A percentile compares a stretch with the other conserved stretches of the same genome.
Evolutionary conservation across 1,284 basidiomycete genomes (phyloP).

Genomic region (Sporisorium iseilematis-ciliati): DNA sequence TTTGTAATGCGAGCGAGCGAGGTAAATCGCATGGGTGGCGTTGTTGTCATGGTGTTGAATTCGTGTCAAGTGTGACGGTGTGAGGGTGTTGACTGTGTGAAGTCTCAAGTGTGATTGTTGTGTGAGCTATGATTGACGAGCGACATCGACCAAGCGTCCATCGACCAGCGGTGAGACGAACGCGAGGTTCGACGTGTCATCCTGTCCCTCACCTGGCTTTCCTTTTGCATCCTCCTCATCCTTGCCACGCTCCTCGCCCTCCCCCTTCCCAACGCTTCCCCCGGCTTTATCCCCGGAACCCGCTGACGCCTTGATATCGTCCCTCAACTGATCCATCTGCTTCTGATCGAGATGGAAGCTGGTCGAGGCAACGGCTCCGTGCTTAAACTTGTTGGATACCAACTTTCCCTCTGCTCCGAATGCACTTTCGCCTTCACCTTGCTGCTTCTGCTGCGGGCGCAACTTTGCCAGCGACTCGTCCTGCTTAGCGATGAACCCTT

Average conservation of each 20-base stretch:
- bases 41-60: neutral
- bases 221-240: neutral
- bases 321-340: conserved; percentile 30
- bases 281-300: neutral
- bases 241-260: neutral
- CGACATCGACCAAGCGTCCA: conserved; percentile 57
- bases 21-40: neutral
- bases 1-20: conserved; percentile 10
- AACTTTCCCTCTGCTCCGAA: conserved; percentile 7
- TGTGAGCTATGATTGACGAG: conserved; percentile 17
- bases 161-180: conserved; percentile 58
- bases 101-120: neutral
- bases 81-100: neutral
- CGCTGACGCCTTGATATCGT: conserved; percentile 24
- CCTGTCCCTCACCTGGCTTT: conserved; percentile 11
- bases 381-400: conserved; percentile 7
- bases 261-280: neutral
- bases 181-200: conserved; percentile 50
- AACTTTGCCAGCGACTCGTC: conserved; percentile 8
- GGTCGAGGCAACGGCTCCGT: conserved; percentile 23
- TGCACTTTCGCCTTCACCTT: neutral
- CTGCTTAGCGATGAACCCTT: conserved; percentile 16
- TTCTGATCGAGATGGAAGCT: conserved; percentile 29
- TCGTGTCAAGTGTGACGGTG: neutral
- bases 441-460: neutral